These are phyloP conservation scores for Talaromyces proteolyticus DNA, from an alignment of 495 filamentous ascomycete species.

Conservation along the genomic window DNA sequence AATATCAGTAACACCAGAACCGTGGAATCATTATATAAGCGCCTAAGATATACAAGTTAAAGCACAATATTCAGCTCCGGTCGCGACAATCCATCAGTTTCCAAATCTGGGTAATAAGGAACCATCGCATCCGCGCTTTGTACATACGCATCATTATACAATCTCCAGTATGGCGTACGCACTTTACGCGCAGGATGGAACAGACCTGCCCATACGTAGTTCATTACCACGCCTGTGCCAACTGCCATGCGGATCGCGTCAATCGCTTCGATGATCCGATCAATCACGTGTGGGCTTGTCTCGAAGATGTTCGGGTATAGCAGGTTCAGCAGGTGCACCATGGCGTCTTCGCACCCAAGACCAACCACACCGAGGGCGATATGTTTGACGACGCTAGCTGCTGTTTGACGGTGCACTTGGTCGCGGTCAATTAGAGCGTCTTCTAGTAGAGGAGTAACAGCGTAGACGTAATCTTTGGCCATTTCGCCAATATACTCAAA, in stretches of 20 bases:
- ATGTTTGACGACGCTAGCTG: conserved; percentile 94
- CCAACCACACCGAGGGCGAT: conserved; percentile 94
- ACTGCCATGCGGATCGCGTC: conserved; percentile 94
- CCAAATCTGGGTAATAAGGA: conserved; percentile 85
- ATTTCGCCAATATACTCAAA: conserved; percentile 99
- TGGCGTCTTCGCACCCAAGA: conserved; percentile 96
- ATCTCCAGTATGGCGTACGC: conserved; percentile 82
- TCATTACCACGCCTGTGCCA: conserved; percentile 85
- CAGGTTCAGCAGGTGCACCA: conserved; percentile 94
- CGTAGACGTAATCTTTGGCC: conserved; percentile 99
- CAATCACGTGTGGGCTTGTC: conserved; percentile 97
- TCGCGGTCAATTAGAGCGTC: conserved; percentile 97
- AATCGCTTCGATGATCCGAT: conserved; percentile 93
- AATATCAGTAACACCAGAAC: no score
- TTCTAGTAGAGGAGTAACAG: conserved; percentile 93
- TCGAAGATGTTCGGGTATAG: conserved; percentile 98
- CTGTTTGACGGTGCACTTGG: conserved; percentile 97
- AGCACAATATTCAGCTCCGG: conserved; percentile 81
- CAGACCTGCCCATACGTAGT: conserved; percentile 95
- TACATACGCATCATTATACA: conserved; percentile 98
- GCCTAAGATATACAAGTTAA: conserved; percentile 36
- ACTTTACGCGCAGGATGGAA: conserved; percentile 98
- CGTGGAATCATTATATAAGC: no score
- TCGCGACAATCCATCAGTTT: conserved; percentile 67
- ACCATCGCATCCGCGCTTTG: conserved; percentile 90